Conservation (phyloP, 169 alveolate species). For the Eimeria praecox region DNA sequence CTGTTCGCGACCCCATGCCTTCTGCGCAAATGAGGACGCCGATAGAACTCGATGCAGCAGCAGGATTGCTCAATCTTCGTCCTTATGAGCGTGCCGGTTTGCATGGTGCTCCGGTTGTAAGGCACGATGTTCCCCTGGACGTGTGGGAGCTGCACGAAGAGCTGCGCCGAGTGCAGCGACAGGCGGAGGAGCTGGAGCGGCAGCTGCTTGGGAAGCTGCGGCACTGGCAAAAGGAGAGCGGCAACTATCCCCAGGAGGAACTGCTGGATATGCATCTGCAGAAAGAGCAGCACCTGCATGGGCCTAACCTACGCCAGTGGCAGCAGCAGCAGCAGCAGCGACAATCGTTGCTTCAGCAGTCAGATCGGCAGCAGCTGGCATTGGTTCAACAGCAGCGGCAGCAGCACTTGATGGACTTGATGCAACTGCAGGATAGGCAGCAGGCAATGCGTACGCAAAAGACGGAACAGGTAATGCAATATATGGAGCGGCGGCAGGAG, state of each 20-base stretch:
- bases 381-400: not conserved
- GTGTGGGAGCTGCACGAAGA: too few species aligned
- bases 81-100: not conserved
- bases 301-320: not conserved
- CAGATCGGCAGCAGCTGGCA: not conserved
- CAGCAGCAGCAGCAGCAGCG: constrained; percentile 3
- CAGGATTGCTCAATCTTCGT: not conserved
- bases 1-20: not conserved
- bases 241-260: not conserved
- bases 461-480: not conserved
- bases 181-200: too few species aligned
- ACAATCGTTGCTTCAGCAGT: not conserved
- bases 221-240: not conserved
- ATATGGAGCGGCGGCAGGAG: not conserved
- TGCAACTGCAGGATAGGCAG: not conserved
- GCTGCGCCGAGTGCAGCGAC: too few species aligned
- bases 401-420: not conserved
- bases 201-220: too few species aligned
- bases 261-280: not conserved
- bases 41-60: not conserved
- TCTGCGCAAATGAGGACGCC: not conserved
- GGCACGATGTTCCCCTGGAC: not conserved
- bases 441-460: not conserved
- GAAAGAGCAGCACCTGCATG: not conserved
- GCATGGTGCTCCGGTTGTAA: not conserved